phyloP scores from a whole-genome alignment of 306 rosid genomes.

The Cucurbita pepo region DNA sequence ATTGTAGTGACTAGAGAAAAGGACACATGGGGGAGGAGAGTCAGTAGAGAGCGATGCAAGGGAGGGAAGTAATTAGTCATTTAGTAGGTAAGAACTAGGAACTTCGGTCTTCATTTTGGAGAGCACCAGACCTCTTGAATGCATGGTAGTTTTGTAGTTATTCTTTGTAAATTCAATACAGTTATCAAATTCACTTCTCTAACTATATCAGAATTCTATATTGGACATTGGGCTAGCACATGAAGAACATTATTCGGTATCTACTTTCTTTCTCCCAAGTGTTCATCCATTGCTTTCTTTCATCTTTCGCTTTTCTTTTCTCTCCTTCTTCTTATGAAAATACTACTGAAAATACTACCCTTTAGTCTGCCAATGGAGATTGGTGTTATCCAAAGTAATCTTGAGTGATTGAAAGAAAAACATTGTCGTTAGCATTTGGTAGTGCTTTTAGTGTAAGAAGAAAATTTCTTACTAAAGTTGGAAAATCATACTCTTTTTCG shows the following conservation, averaged over 20 bases:
- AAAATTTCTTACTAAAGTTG: not conserved
- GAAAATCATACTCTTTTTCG: not conserved
- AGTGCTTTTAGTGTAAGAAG: not conserved
- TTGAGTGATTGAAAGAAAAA: not conserved
- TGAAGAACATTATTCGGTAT: not conserved
- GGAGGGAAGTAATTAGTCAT: not conserved
- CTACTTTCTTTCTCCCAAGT: not conserved
- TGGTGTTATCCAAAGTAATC: not conserved
- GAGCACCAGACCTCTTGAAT: not conserved
- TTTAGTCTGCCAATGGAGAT: not conserved
- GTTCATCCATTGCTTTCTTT: not conserved
- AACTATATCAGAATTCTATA: not conserved
- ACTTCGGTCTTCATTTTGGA: not conserved
- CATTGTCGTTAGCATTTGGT: not conserved
- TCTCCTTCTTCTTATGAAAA: not conserved
- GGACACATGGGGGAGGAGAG: not conserved
- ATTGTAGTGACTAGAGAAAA: not conserved
- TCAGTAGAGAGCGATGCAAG: not conserved
- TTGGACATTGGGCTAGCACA: not conserved
- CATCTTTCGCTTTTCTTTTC: not conserved
- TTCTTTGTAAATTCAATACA: not conserved
- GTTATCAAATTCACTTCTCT: not conserved
- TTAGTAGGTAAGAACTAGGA: not conserved
- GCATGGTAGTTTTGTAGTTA: not conserved
- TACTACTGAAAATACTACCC: not conserved